phyloP scores from a whole-genome alignment of 129 eudicot genomes.

The carrot (Daucus carota) region DNA sequence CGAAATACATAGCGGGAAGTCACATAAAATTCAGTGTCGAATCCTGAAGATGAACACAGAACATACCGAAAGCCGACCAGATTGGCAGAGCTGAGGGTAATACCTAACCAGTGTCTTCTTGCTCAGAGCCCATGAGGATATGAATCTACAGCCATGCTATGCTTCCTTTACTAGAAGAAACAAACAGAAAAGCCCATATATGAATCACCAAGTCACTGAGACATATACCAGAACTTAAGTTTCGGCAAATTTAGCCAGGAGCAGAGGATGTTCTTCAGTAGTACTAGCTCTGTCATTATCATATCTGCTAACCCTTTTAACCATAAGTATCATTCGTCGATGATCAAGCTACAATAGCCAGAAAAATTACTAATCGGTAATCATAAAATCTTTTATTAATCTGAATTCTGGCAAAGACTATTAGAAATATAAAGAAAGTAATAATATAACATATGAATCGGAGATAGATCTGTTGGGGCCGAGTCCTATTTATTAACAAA shows the following conservation, averaged over 20 bases:
- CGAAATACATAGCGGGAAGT: background rate
- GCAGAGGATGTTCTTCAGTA: background rate
- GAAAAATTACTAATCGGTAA: background rate
- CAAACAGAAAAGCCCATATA: background rate
- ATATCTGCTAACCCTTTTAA: background rate
- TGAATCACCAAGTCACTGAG: background rate
- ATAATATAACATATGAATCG: background rate
- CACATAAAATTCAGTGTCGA: background rate
- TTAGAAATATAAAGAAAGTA: background rate
- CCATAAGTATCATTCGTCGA: background rate
- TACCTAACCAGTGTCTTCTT: conserved; percentile 6
- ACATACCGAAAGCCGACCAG: conserved; percentile 5
- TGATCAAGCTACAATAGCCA: background rate
- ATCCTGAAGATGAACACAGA: background rate
- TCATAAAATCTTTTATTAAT: background rate
- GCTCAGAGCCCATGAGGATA: background rate
- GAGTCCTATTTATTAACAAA: background rate
- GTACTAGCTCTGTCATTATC: background rate
- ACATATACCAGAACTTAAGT: background rate
- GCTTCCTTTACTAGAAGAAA: background rate
- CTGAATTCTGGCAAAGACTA: background rate
- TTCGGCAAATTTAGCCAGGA: background rate
- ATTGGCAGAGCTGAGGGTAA: background rate
- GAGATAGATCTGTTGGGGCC: conserved; percentile 3
- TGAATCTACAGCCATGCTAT: background rate